These are phyloP conservation scores for Globisporangium sylvaticum DNA, from an alignment of 352 stramenopile genomes.

Conservation along the genomic window DNA sequence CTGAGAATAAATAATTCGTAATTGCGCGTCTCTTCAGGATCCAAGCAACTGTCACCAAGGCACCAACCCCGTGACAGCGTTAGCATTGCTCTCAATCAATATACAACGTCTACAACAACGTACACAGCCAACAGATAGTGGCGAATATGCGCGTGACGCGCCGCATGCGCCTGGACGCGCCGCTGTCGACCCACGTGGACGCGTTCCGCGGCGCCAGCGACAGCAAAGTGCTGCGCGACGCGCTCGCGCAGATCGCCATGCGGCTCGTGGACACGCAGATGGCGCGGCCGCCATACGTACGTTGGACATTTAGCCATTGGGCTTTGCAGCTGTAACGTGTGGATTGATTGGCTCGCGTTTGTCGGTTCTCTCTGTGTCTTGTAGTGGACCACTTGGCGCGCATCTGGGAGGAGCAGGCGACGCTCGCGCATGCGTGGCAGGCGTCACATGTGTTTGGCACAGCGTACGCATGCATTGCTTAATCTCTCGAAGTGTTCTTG, in stretches of 20 bases:
- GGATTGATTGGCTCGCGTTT: background rate
- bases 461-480: conserved; percentile 16
- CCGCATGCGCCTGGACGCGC: conserved; percentile 21
- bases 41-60: no score
- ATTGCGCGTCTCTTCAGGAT: no score
- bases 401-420: conserved; percentile 54
- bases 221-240: conserved; percentile 30
- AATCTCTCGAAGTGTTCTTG: background rate
- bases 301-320: background rate
- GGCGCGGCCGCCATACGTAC: conserved; percentile 50
- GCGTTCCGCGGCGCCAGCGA: conserved; percentile 30
- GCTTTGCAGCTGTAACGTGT: background rate
- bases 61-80: no score
- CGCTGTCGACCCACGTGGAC: conserved; percentile 40
- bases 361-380: background rate
- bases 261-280: conserved; percentile 44
- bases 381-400: conserved; percentile 57
- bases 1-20: no score
- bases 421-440: conserved; percentile 33
- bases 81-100: background rate
- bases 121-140: no score
- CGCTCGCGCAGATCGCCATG: conserved; percentile 56
- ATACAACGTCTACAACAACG: no score
- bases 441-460: conserved; percentile 31
- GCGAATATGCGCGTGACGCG: conserved; percentile 8